phyloP scores from a whole-genome alignment of 768 basidiomycete genomes.

The Collybia nuda region DNA sequence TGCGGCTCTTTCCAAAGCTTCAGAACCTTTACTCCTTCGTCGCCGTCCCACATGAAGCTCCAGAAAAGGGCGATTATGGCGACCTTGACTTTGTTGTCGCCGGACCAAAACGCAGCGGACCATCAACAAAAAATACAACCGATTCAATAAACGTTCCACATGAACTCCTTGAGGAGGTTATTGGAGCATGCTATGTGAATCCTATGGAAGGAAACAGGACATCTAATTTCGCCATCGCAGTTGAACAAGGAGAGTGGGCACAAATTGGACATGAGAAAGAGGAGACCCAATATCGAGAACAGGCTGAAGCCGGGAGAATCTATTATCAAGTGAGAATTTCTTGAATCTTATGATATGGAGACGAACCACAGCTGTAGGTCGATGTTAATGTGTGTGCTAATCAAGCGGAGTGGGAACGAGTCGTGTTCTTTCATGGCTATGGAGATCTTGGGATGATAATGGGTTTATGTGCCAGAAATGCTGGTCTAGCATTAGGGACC shows the following conservation, averaged over 20 bases:
- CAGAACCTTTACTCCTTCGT: constrained; percentile 48
- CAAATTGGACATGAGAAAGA: constrained; percentile 23
- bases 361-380: constrained; percentile 35
- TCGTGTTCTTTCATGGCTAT: constrained; percentile 59
- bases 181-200: constrained; percentile 50
- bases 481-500: constrained; percentile 47
- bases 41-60: constrained; percentile 59
- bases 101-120: constrained; percentile 28
- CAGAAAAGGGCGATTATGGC: constrained; percentile 64
- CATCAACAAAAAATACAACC: constrained; percentile 9
- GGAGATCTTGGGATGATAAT: constrained; percentile 76
- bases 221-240: constrained; percentile 61
- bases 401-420: constrained; percentile 47
- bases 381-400: constrained; percentile 62
- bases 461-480: constrained; percentile 50
- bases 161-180: constrained; percentile 31
- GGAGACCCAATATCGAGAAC: constrained; percentile 24
- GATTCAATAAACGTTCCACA: constrained; percentile 28
- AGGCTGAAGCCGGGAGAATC: constrained; percentile 27
- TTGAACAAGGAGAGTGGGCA: constrained; percentile 39
- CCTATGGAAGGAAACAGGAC: constrained; percentile 52
- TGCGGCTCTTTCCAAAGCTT: constrained; percentile 39
- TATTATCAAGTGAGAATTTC: constrained; percentile 38
- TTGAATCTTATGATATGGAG: not conserved
- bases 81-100: constrained; percentile 71